phyloP scores from a whole-genome alignment of 2,329 filamentous ascomycete species.

The Aspergillus fijiensis region DNA sequence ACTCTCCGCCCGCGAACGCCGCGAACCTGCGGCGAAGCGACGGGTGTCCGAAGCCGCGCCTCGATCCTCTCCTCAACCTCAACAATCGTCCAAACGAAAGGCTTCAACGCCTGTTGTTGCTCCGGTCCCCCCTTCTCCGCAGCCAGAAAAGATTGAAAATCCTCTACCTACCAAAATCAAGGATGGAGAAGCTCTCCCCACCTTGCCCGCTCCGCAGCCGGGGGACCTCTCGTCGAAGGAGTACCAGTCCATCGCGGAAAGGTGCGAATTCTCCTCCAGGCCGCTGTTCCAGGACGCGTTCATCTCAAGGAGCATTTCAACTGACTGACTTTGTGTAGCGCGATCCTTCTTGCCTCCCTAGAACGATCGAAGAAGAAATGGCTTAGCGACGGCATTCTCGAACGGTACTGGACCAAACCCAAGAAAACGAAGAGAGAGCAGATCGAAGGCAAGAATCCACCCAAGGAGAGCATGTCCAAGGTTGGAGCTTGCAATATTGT shows the following conservation, averaged over 20 bases:
- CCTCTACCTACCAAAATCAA: slow-evolving; percentile 54
- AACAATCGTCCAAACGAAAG: slow-evolving; percentile 34
- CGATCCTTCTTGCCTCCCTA: slow-evolving; percentile 57
- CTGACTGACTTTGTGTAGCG: slow-evolving; percentile 40
- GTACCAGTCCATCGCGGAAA: slow-evolving; percentile 61
- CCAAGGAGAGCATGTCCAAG: slow-evolving; percentile 54
- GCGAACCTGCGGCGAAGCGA: slow-evolving; percentile 46
- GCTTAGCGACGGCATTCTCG: slow-evolving; percentile 55
- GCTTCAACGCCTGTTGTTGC: slow-evolving; percentile 30
- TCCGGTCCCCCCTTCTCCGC: slow-evolving; percentile 27
- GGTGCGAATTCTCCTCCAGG: slow-evolving; percentile 30
- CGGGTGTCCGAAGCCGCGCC: slow-evolving; percentile 42
- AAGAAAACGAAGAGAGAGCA: slow-evolving; percentile 55
- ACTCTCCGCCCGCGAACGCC: slow-evolving; percentile 44
- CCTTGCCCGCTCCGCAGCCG: slow-evolving; percentile 52
- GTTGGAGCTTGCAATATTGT: slow-evolving; percentile 59
- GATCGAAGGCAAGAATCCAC: slow-evolving; percentile 47
- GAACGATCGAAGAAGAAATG: slow-evolving; percentile 60
- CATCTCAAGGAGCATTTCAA: background rate
- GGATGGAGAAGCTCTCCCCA: slow-evolving; percentile 56
- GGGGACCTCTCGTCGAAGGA: slow-evolving; percentile 50
- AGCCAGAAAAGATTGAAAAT: slow-evolving; percentile 35
- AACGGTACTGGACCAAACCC: slow-evolving; percentile 59
- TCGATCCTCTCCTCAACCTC: slow-evolving; percentile 29
- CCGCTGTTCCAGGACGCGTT: background rate